Evolutionary conservation across 108 stramenopile genomes (phyloP).

Genomic region (Cyclotella cryptica): DNA sequence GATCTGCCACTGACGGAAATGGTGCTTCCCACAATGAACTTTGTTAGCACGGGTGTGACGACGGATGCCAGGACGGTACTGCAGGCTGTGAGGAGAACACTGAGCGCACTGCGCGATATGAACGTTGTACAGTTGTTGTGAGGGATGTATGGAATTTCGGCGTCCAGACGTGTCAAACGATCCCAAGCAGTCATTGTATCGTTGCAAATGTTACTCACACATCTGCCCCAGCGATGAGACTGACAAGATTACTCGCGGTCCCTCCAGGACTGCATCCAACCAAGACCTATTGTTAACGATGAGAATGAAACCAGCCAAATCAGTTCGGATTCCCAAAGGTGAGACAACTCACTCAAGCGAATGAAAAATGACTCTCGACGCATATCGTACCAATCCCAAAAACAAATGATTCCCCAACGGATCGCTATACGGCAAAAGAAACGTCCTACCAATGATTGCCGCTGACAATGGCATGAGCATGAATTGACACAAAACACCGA

Average conservation of each 20-base stretch:
- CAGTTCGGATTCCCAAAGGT: background rate
- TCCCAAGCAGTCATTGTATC: background rate
- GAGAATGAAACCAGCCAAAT: background rate
- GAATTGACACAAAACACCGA: conserved; percentile 92
- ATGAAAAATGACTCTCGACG: too few relatives aligned
- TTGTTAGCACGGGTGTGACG: conserved; percentile 88
- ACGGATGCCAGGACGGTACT: conserved; percentile 90
- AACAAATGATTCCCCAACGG: conserved; percentile 61
- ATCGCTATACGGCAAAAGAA: conserved; percentile 64
- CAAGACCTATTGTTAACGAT: conserved; percentile 21
- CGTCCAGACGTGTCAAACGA: too few relatives aligned
- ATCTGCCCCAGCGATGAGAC: conserved; percentile 94
- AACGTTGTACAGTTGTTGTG: background rate
- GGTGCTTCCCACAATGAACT: conserved; percentile 78
- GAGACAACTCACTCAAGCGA: background rate
- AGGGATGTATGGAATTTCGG: background rate
- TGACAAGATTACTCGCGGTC: conserved; percentile 94
- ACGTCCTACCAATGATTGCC: conserved; percentile 65
- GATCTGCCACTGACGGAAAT: conserved; percentile 75
- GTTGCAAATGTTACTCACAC: conserved; percentile 38
- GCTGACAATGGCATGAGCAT: conserved; percentile 89
- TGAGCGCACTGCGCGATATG: conserved; percentile 58
- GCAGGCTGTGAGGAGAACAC: conserved; percentile 87
- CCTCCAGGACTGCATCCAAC: conserved; percentile 94
- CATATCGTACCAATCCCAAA: conserved; percentile 66